Evolutionary conservation across 495 filamentous ascomycete species (phyloP).

Genomic region (Aspergillus biplanus): DNA sequence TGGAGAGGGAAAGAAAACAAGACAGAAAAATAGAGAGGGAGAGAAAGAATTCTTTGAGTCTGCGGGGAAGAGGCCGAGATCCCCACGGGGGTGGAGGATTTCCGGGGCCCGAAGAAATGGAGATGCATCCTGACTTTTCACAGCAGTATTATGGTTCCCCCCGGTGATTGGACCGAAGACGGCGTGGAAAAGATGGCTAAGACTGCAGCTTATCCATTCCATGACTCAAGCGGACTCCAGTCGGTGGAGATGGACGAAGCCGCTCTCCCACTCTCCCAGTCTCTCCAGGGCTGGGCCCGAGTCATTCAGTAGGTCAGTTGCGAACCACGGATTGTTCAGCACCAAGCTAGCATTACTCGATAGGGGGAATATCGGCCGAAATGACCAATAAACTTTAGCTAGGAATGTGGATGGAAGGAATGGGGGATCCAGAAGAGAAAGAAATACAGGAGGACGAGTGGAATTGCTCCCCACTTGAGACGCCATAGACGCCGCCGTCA

Average conservation of each 20-base stretch:
- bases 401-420: background rate
- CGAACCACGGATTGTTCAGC: no score
- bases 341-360: no score
- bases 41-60: background rate
- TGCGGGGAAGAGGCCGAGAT: slow-evolving; percentile 13
- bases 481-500: background rate
- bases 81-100: slow-evolving; percentile 19
- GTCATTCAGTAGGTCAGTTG: no score
- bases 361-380: background rate
- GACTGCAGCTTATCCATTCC: background rate
- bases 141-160: background rate
- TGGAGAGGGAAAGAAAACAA: no score
- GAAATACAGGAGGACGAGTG: background rate
- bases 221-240: background rate
- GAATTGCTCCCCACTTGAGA: background rate
- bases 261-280: no score
- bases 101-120: slow-evolving; percentile 8
- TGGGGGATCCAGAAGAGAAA: background rate
- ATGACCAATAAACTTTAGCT: background rate
- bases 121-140: background rate
- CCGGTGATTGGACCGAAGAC: background rate
- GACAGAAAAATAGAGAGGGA: no score
- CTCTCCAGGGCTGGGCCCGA: no score
- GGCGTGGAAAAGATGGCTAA: background rate
- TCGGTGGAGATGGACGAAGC: background rate